These are phyloP conservation scores for Hanseniaspora mollemarum DNA, from an alignment of 805 yeast genomes.

Conservation along the genomic window DNA sequence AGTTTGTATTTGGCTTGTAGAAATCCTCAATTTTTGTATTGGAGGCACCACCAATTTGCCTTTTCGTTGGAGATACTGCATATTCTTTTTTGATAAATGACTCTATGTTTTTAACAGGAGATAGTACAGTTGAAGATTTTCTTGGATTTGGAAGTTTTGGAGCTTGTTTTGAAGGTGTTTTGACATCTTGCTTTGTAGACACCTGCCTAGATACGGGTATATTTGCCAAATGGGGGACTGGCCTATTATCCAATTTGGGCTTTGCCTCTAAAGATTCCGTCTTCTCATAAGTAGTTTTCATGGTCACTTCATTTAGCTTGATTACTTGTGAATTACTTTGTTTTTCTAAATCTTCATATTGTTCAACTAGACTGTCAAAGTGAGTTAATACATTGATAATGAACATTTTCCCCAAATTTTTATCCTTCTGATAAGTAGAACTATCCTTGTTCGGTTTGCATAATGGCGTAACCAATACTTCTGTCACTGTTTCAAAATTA, in stretches of 20 bases:
- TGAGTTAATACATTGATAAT: conserved; percentile 41
- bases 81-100: neutral
- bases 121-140: conserved; percentile 1
- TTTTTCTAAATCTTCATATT: conserved; percentile 14
- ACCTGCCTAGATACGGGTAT: neutral
- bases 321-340: neutral
- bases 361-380: conserved; percentile 34
- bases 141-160: conserved; percentile 16
- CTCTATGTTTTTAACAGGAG: neutral
- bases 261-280: neutral
- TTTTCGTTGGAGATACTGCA: conserved; percentile 3
- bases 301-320: neutral
- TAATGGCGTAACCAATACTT: conserved; percentile 43
- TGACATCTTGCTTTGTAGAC: neutral
- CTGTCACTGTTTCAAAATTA: conserved; percentile 30
- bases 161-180: neutral
- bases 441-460: conserved; percentile 40
- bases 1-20: neutral
- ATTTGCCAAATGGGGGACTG: conserved; percentile 2
- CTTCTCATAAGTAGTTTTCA: neutral
- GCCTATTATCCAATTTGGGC: neutral
- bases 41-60: conserved; percentile 10
- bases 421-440: conserved; percentile 36
- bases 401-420: conserved; percentile 41
- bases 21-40: neutral